phyloP scores from a whole-genome alignment of 169 alveolate species.

The Cryptosporidium ryanae region DNA sequence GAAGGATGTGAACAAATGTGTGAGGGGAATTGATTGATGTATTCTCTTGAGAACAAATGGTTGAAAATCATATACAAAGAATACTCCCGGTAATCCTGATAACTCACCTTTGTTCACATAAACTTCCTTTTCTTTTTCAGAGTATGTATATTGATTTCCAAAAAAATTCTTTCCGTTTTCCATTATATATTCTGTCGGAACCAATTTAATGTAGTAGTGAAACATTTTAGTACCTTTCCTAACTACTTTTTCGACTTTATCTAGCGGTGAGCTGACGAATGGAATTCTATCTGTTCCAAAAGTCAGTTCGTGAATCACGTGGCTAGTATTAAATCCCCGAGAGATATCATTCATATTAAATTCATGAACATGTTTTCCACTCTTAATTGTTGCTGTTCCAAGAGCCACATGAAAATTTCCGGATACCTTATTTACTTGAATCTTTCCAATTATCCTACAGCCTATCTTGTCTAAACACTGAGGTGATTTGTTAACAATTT shows the following conservation, averaged over 20 bases:
- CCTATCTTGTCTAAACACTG: constrained; percentile 72
- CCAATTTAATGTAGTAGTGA: constrained; percentile 60
- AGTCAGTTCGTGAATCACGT: constrained; percentile 52
- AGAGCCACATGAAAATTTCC: constrained; percentile 76
- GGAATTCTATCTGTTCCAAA: constrained; percentile 71
- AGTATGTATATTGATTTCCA: constrained; percentile 55
- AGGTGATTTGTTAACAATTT: constrained; percentile 70
- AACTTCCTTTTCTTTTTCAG: constrained; percentile 71
- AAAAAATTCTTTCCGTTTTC: background rate
- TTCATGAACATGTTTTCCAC: constrained; percentile 76
- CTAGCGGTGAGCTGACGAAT: constrained; percentile 48
- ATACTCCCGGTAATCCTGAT: constrained; percentile 76
- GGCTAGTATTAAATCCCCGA: constrained; percentile 73
- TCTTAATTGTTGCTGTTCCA: constrained; percentile 58
- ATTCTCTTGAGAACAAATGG: constrained; percentile 55
- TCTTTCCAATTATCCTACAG: constrained; percentile 49
- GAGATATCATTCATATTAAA: constrained; percentile 74
- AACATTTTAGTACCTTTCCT: constrained; percentile 68
- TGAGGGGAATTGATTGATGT: constrained; percentile 26
- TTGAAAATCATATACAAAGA: constrained; percentile 70
- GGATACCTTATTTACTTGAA: constrained; percentile 71
- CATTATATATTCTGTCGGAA: constrained; percentile 53
- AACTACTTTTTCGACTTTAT: constrained; percentile 39
- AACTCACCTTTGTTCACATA: constrained; percentile 53
- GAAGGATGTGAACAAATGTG: constrained; percentile 67